A percentile compares a stretch with the other conserved stretches of the same genome.
These are phyloP conservation scores for Suaeda aralocaspica DNA, from an alignment of 148 eudicot genomes.

Conservation along the genomic window DNA sequence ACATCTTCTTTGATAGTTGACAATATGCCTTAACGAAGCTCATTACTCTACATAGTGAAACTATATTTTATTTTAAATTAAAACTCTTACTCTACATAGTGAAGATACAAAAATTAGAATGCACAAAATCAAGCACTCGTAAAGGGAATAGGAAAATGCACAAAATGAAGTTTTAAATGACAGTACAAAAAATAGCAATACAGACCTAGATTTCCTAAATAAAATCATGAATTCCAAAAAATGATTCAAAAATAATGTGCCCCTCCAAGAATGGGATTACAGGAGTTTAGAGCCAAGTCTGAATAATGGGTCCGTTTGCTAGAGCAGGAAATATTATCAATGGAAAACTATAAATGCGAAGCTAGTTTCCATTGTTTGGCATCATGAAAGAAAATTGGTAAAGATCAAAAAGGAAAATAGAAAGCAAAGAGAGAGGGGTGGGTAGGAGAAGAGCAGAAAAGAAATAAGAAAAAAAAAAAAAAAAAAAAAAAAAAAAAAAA, in stretches of 20 bases:
- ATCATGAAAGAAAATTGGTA: too few species aligned
- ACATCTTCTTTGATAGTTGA: background rate
- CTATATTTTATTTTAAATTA: background rate
- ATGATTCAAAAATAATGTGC: background rate
- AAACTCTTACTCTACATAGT: background rate
- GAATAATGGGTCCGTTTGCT: too few species aligned
- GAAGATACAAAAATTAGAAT: background rate
- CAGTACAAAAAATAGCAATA: background rate
- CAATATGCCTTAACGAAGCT: background rate
- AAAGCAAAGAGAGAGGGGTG: too few species aligned
- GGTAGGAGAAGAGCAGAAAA: too few species aligned
- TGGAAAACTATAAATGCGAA: too few species aligned
- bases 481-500: too few species aligned
- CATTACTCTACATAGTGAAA: background rate
- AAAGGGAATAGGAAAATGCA: background rate
- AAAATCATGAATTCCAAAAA: background rate
- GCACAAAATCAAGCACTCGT: background rate
- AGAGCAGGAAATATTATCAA: too few species aligned
- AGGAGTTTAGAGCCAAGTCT: background rate
- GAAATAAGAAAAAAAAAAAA: too few species aligned
- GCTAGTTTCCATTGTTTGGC: too few species aligned
- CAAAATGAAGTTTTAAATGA: background rate
- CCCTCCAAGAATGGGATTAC: background rate
- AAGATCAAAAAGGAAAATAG: too few species aligned
- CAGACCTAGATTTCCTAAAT: background rate